Conservation (phyloP, 2,329 filamentous ascomycete genomes). For the Magnaporthiopsis incrustans region DNA sequence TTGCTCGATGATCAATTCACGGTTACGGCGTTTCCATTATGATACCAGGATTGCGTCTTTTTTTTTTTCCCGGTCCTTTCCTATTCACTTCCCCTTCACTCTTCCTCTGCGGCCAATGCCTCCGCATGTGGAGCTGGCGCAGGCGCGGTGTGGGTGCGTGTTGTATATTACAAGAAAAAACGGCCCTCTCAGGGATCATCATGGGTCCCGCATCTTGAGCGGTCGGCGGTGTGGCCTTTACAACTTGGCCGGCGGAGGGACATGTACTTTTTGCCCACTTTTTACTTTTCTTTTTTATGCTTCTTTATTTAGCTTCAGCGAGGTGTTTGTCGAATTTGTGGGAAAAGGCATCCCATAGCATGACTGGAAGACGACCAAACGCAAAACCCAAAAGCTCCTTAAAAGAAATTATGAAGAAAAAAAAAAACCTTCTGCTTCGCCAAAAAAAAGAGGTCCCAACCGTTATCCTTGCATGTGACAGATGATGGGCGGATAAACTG, state of each 20-base stretch:
- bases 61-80: background rate
- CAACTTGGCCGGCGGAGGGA: too few species aligned
- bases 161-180: background rate
- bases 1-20: conserved; percentile 8
- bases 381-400: background rate
- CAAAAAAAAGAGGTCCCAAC: background rate
- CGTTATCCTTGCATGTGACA: background rate
- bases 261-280: background rate
- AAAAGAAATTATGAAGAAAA: background rate
- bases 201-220: background rate
- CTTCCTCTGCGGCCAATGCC: background rate
- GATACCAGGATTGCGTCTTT: conserved; percentile 5
- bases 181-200: background rate
- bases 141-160: background rate
- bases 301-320: background rate
- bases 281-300: background rate
- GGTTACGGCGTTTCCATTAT: conserved; percentile 5
- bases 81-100: background rate
- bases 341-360: background rate
- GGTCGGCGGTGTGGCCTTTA: background rate
- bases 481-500: background rate
- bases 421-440: background rate
- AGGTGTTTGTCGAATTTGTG: background rate
- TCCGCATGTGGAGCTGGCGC: background rate
- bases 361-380: background rate